phyloP scores from a whole-genome alignment of 371 early-diverging fungal genomes.

The Syncephalastrum monosporum region DNA sequence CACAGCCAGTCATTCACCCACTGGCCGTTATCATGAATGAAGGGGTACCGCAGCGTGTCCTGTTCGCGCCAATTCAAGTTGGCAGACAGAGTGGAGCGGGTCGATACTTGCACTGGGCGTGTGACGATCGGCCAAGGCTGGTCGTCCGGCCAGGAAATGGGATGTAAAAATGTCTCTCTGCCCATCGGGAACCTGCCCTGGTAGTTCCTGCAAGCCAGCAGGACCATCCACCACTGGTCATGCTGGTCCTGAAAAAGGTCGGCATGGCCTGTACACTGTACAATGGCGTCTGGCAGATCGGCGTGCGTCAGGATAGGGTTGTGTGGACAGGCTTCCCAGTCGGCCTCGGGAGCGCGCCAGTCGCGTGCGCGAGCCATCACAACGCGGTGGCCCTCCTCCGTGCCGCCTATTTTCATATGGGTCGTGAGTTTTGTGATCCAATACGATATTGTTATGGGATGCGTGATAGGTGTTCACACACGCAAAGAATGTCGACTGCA shows the following conservation, averaged over 20 bases:
- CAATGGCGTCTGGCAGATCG: conserved; percentile 12
- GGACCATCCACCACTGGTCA: conserved; percentile 20
- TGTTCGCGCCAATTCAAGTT: no score
- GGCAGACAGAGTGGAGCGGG: neutral
- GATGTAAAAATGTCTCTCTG: conserved; percentile 22
- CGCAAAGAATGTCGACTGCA: no score
- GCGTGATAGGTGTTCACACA: no score
- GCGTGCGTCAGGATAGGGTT: conserved; percentile 20
- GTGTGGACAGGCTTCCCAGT: conserved; percentile 17
- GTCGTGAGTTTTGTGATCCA: neutral
- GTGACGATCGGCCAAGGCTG: conserved; percentile 16
- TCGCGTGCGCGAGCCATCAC: conserved; percentile 15
- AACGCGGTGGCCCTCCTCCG: conserved; percentile 21
- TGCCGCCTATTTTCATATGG: conserved; percentile 15
- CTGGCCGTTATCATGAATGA: neutral
- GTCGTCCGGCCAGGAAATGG: conserved; percentile 21
- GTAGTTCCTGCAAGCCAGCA: conserved; percentile 19
- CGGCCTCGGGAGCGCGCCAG: conserved; percentile 14
- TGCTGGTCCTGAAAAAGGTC: conserved; percentile 21
- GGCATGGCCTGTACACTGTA: conserved; percentile 23
- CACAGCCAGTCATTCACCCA: conserved; percentile 14
- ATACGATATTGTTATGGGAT: no score
- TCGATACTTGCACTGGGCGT: conserved; percentile 9
- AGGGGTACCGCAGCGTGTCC: neutral
- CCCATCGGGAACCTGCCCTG: conserved; percentile 17